These are phyloP conservation scores for Alternaria triticimaculans DNA, from an alignment of 2,329 filamentous ascomycete genomes.

Conservation along the genomic window DNA sequence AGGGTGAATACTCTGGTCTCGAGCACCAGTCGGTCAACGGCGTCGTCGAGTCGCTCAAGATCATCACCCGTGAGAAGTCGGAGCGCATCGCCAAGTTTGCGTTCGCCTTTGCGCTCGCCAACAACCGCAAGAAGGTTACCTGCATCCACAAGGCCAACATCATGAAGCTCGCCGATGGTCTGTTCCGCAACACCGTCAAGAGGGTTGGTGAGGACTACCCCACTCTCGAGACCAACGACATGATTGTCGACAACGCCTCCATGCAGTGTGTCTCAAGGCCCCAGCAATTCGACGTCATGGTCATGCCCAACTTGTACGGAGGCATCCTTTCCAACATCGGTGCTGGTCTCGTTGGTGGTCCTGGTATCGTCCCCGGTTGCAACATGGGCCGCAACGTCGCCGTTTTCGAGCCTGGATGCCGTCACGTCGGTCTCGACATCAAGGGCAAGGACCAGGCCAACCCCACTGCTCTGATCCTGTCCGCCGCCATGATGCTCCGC, in stretches of 20 bases:
- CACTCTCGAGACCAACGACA: conserved; percentile 94
- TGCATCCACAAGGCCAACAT: conserved; percentile 99
- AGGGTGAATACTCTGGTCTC: conserved; percentile 98
- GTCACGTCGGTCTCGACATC: conserved; percentile 99
- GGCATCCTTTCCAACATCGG: conserved; percentile 99
- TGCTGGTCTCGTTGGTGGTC: conserved; percentile 93
- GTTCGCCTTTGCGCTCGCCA: conserved; percentile 96
- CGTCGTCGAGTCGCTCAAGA: conserved; percentile 99
- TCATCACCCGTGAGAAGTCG: conserved; percentile 98
- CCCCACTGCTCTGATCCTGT: conserved; percentile 93
- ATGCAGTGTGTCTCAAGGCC: conserved; percentile 98
- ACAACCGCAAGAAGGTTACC: conserved; percentile 99
- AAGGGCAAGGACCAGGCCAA: conserved; percentile 99
- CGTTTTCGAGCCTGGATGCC: conserved; percentile 98
- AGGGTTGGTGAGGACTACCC: conserved; percentile 92
- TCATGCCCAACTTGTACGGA: conserved; percentile 99
- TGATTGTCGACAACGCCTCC: conserved; percentile 99
- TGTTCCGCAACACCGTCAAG: conserved; percentile 98
- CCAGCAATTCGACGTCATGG: conserved; percentile 99
- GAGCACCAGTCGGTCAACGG: conserved; percentile 97
- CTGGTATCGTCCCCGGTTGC: conserved; percentile 96
- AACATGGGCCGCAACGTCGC: conserved; percentile 99
- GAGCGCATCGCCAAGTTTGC: conserved; percentile 99
- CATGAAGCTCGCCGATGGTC: conserved; percentile 99
- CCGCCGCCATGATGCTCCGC: conserved; percentile 94